Conservation (phyloP, 306 rosid species). For the Begonia fuchsioides region DNA sequence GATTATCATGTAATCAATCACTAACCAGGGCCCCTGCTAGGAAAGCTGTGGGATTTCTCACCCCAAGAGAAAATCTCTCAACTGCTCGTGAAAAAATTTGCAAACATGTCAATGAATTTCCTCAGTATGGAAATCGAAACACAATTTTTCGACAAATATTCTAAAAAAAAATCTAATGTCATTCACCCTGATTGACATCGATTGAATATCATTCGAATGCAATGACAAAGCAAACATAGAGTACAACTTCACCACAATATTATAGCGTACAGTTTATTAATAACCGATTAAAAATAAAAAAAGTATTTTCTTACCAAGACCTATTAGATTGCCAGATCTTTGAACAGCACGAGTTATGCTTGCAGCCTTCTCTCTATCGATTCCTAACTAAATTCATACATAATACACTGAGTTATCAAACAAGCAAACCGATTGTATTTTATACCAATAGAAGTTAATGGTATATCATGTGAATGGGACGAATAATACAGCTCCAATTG, state of each 20-base stretch:
- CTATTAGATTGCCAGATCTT: conserved; percentile 49
- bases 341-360: conserved; percentile 34
- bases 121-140: no score
- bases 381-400: conserved; percentile 36
- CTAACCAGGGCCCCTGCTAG: conserved; percentile 48
- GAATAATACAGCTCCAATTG: no score
- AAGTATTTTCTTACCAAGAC: conserved; percentile 35
- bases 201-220: no score
- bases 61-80: conserved; percentile 54
- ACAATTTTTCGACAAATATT: no score
- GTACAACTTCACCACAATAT: background rate
- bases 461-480: no score
- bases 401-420: conserved; percentile 3
- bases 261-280: background rate
- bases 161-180: no score
- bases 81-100: conserved; percentile 24
- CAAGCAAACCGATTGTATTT: background rate
- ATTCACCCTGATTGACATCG: no score
- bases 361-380: conserved; percentile 41
- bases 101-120: background rate
- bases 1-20: background rate
- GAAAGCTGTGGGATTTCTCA: conserved; percentile 49
- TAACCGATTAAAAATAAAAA: background rate
- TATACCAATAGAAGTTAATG: no score
- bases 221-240: no score